Base-by-base conservation (phyloP, 2,329 filamentous ascomycete genomes). In the Corniculantispora saksenae region DNA sequence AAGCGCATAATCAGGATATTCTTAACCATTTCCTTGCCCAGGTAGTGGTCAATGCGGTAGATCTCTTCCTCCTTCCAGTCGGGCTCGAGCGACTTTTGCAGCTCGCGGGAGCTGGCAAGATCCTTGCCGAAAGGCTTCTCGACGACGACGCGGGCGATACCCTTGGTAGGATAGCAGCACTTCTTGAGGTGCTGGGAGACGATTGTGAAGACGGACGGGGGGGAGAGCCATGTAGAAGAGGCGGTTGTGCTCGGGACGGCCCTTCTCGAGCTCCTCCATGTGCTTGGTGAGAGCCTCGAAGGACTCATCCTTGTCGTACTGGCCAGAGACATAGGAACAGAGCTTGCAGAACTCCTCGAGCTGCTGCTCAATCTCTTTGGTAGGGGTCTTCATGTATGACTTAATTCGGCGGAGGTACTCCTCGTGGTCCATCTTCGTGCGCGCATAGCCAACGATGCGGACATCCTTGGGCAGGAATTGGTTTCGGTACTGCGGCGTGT, bases 1-100 rank as follows among this genome's bases (percentile, higher is more conserved):
- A 99, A 99, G 77, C 96, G 89, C 71, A 99, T 87, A 72, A 99
- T 97, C 70, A 99, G 86, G 72, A 99, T 96, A 82, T 99, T 99
- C 89, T 99, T 99, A 74, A 99, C 95, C 95, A 99, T 99, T 82
- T 99, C 95, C 86, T 99, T 99, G 74, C 96, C 96, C 56, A 99
- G 88, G 80, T 99, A 99, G 83, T 99, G 95, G 79, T 99, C 95
- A 75, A 99, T 99, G 76, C 95, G 93, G 89, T 96, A 99, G 71
- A 99, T 90, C 82, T 99, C 95, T 62, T 98, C 94, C 81, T 99
- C 96, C 76, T 92, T 95, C 96, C 95, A 99, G 82, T 99, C 93
- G 51, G 95, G 95, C 76, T 94, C 92, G 69, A 99, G 88, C 9
- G 95, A 96, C 79, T 92, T 93, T 77, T 98, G 94, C 67, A 99